Conservation (phyloP, 768 basidiomycete genomes). For the Termitomyces sp. region DNA sequence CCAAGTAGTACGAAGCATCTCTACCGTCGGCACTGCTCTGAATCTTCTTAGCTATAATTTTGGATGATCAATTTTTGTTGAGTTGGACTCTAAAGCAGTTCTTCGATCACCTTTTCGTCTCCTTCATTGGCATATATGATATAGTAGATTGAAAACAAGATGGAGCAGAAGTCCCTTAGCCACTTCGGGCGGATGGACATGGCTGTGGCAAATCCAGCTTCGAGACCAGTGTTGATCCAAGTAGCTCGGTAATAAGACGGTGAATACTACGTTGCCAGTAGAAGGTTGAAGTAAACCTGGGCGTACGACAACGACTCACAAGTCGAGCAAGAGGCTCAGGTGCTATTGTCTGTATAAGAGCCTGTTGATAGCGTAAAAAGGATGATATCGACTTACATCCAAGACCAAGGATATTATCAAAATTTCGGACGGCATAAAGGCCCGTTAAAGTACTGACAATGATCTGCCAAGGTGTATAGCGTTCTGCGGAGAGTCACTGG, state of each 20-base stretch:
- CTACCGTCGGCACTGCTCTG: constrained; percentile 90
- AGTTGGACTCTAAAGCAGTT: background rate
- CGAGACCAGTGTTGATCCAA: constrained; percentile 91
- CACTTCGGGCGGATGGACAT: constrained; percentile 90
- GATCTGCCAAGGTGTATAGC: constrained; percentile 96
- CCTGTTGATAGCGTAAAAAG: background rate
- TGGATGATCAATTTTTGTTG: background rate
- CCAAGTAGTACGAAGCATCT: constrained; percentile 95
- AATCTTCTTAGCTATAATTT: constrained; percentile 74
- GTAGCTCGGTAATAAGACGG: constrained; percentile 94
- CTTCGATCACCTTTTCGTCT: constrained; percentile 77
- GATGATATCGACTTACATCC: constrained; percentile 48
- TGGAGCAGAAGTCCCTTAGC: constrained; percentile 82
- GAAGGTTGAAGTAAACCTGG: background rate
- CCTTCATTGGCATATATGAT: constrained; percentile 82
- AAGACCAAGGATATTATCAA: constrained; percentile 82
- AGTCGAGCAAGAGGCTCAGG: constrained; percentile 91
- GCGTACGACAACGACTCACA: constrained; percentile 38
- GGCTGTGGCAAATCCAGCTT: constrained; percentile 95
- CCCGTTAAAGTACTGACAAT: constrained; percentile 80
- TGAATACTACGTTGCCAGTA: constrained; percentile 57
- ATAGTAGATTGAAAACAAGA: constrained; percentile 87
- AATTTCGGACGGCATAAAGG: constrained; percentile 77
- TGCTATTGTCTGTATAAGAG: constrained; percentile 37
- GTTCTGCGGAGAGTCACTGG: constrained; percentile 35